Percentiles rank a stretch among this genome's conserved stretches.
phyloP scores from a whole-genome alignment of 2,329 filamentous ascomycete genomes.

The Aspergillus sp. region DNA sequence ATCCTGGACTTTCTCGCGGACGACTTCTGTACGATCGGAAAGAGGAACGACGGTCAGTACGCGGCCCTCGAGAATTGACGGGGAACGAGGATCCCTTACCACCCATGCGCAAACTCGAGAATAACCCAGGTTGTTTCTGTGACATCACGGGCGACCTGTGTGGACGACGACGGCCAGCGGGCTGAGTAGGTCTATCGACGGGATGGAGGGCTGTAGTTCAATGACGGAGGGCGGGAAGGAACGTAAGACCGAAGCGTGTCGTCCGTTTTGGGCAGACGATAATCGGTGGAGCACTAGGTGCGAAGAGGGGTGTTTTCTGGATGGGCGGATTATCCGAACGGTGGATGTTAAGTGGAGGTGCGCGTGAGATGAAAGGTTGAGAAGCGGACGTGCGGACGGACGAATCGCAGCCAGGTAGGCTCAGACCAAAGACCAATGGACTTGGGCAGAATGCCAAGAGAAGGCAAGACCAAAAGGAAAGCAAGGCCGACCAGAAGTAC shows the following conservation, averaged over 20 bases:
- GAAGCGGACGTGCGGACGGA: slow-evolving; percentile 23
- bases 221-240: slow-evolving; percentile 44
- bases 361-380: slow-evolving; percentile 35
- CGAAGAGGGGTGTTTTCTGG: slow-evolving; percentile 27
- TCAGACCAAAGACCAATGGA: slow-evolving; percentile 25
- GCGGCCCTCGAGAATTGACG: slow-evolving; percentile 20
- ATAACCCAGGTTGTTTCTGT: slow-evolving; percentile 87
- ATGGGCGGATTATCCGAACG: slow-evolving; percentile 36
- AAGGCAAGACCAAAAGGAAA: slow-evolving; percentile 10
- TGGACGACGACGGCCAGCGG: slow-evolving; percentile 15
- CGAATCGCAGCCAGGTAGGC: slow-evolving; percentile 24
- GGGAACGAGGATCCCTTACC: slow-evolving; percentile 61
- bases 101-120: slow-evolving; percentile 90
- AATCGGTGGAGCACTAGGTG: slow-evolving; percentile 31
- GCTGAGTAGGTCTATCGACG: slow-evolving; percentile 37
- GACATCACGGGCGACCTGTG: slow-evolving; percentile 63
- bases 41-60: slow-evolving; percentile 17
- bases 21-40: slow-evolving; percentile 67
- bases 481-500: slow-evolving; percentile 9
- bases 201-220: slow-evolving; percentile 44
- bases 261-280: slow-evolving; percentile 55
- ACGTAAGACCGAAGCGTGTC: slow-evolving; percentile 39
- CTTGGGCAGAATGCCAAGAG: slow-evolving; percentile 30
- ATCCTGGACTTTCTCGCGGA: slow-evolving; percentile 98
- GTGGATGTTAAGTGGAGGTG: slow-evolving; percentile 30